A percentile compares a stretch with the other conserved stretches of the same genome.
Evolutionary conservation across 2,329 filamentous ascomycete species (phyloP).

Genomic region (Botryotinia calthae): DNA sequence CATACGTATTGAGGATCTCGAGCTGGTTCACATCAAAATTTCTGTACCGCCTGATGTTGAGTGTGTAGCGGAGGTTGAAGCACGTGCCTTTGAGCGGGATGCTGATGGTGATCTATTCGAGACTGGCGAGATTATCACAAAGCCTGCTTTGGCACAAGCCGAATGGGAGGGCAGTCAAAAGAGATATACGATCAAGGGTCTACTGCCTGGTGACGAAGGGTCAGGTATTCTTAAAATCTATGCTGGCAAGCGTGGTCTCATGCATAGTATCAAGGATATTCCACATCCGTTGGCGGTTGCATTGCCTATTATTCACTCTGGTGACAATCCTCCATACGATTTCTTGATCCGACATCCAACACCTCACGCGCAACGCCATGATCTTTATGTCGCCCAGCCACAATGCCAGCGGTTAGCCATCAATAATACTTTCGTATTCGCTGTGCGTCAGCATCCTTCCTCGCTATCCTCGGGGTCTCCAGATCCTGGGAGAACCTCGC

Average conservation of each 20-base stretch:
- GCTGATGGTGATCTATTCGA: slow-evolving; percentile 91
- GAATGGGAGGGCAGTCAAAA: slow-evolving; percentile 89
- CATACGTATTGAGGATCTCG: slow-evolving; percentile 81
- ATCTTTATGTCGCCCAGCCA: slow-evolving; percentile 94
- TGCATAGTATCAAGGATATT: slow-evolving; percentile 97
- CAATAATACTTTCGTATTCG: slow-evolving; percentile 98
- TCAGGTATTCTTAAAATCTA: slow-evolving; percentile 87
- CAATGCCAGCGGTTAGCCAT: slow-evolving; percentile 85
- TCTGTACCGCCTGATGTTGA: slow-evolving; percentile 87
- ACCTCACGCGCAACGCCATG: slow-evolving; percentile 93
- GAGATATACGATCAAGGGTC: slow-evolving; percentile 87
- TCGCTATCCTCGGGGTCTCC: slow-evolving; percentile 46
- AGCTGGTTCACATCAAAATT: slow-evolving; percentile 88
- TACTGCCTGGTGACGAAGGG: slow-evolving; percentile 88
- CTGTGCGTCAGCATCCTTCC: slow-evolving; percentile 87
- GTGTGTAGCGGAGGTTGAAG: slow-evolving; percentile 87
- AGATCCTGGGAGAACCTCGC: slow-evolving; percentile 42
- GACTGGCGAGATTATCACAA: slow-evolving; percentile 80
- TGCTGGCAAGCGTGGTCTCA: slow-evolving; percentile 88
- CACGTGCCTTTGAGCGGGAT: slow-evolving; percentile 75
- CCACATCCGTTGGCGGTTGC: slow-evolving; percentile 87
- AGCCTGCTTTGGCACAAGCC: slow-evolving; percentile 83
- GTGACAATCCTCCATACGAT: slow-evolving; percentile 90
- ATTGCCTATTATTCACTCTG: slow-evolving; percentile 84
- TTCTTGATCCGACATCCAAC: slow-evolving; percentile 93